These are phyloP conservation scores for Xylaria polymorpha DNA, from an alignment of 2,329 filamentous ascomycete genomes.

Conservation along the genomic window DNA sequence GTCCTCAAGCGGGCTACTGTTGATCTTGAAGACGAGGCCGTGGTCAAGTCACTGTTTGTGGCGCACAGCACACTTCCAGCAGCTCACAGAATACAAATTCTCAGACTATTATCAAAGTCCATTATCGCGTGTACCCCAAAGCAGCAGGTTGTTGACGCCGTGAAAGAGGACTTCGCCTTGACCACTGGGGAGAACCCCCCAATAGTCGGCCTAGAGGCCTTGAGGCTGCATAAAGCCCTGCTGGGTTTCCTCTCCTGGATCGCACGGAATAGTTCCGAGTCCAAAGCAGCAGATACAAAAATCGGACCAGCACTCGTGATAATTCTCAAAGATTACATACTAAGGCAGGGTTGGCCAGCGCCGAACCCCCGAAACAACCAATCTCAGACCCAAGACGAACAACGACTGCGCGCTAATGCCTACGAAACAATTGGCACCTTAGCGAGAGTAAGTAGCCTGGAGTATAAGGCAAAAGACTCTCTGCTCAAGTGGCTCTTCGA, in stretches of 20 bases:
- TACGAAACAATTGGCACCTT: conserved; percentile 93
- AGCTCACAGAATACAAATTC: conserved; percentile 80
- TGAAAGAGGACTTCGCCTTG: conserved; percentile 72
- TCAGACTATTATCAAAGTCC: conserved; percentile 82
- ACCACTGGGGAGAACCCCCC: conserved; percentile 49
- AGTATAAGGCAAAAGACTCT: conserved; percentile 63
- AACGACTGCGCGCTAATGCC: conserved; percentile 78
- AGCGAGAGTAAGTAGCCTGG: conserved; percentile 71
- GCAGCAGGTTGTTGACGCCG: conserved; percentile 73
- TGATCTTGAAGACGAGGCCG: conserved; percentile 74
- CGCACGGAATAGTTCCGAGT: conserved; percentile 74
- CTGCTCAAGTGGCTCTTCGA: conserved; percentile 82
- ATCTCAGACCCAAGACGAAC: conserved; percentile 64
- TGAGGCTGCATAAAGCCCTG: conserved; percentile 82
- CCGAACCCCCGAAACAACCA: conserved; percentile 61
- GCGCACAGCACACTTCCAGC: conserved; percentile 80
- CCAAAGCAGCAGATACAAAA: conserved; percentile 65
- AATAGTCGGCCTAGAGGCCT: conserved; percentile 75
- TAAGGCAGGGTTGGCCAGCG: conserved; percentile 84
- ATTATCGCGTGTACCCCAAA: conserved; percentile 76
- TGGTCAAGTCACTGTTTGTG: conserved; percentile 75
- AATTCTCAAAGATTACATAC: conserved; percentile 78
- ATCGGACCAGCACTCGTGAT: conserved; percentile 77
- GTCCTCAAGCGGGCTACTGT: conserved; percentile 83
- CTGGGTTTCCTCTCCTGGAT: conserved; percentile 91